Conservation (phyloP, 805 yeast genomes). For the Starmerella bombi region DNA sequence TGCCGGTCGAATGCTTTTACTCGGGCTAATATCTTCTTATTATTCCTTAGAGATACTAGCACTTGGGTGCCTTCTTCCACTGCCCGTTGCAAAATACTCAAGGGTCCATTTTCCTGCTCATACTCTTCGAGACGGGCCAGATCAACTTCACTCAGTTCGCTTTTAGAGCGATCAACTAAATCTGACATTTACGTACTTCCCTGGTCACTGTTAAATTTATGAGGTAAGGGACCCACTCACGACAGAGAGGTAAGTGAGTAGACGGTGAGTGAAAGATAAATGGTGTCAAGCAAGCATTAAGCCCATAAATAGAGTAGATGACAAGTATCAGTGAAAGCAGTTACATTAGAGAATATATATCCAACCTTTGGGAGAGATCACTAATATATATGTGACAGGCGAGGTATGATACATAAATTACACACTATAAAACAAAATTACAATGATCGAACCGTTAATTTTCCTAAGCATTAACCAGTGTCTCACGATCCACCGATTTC, state of each 20-base stretch:
- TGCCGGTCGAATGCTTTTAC: conserved; percentile 95
- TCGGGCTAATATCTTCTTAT: conserved; percentile 78
- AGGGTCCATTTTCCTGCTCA: conserved; percentile 82
- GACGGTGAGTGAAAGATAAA: no score
- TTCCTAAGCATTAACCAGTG: neutral
- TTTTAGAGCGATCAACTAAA: conserved; percentile 55
- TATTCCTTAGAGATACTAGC: conserved; percentile 79
- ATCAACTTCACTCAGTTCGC: conserved; percentile 70
- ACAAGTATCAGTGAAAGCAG: no score
- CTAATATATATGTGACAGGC: no score
- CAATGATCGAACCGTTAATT: neutral
- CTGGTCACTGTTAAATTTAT: neutral
- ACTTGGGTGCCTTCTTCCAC: conserved; percentile 63
- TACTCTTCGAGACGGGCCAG: conserved; percentile 73
- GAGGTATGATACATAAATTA: no score
- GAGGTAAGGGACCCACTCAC: neutral
- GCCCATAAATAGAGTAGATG: no score
- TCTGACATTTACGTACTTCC: conserved; percentile 35
- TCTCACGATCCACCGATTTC: conserved; percentile 10
- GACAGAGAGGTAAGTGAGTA: no score
- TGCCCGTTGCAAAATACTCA: conserved; percentile 75
- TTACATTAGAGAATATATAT: no score
- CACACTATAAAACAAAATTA: no score
- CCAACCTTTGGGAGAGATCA: no score
- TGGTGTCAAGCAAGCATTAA: no score